These are phyloP conservation scores for Gastrolobium villosum DNA, from an alignment of 306 rosid species.

Conservation along the genomic window DNA sequence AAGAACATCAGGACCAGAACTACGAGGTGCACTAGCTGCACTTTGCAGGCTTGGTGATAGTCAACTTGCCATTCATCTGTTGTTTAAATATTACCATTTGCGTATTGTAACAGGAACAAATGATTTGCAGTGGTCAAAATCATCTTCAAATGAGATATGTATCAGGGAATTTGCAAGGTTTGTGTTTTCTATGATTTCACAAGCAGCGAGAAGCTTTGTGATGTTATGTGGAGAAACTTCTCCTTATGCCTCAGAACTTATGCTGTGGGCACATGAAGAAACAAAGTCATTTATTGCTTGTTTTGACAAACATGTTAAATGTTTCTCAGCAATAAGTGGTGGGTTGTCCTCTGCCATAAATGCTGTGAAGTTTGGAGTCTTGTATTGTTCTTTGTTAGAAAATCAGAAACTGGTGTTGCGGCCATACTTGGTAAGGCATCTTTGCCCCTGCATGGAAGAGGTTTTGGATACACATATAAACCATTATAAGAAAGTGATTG, in stretches of 20 bases:
- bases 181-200: conserved; percentile 79
- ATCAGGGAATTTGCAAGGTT: conserved; percentile 65
- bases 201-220: conserved; percentile 68
- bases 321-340: conserved; percentile 57
- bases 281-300: conserved; percentile 57
- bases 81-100: conserved; percentile 65
- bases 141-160: conserved; percentile 52
- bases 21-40: conserved; percentile 59
- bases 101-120: conserved; percentile 56
- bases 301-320: conserved; percentile 57
- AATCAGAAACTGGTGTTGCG: conserved; percentile 59
- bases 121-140: conserved; percentile 51
- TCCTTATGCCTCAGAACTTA: conserved; percentile 60
- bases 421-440: conserved; percentile 60
- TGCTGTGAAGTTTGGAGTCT: conserved; percentile 56
- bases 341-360: conserved; percentile 60
- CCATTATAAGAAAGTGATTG: conserved; percentile 69
- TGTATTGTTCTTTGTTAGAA: conserved; percentile 73
- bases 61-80: conserved; percentile 61
- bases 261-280: conserved; percentile 64
- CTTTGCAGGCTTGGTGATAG: conserved; percentile 69
- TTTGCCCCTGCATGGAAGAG: conserved; percentile 68
- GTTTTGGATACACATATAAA: conserved; percentile 60
- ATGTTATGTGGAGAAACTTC: conserved; percentile 68
- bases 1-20: conserved; percentile 59